A percentile compares a stretch with the other conserved stretches of the same genome.
Conservation (phyloP, 495 filamentous ascomycete genomes). For the Emericellopsis terricola region DNA sequence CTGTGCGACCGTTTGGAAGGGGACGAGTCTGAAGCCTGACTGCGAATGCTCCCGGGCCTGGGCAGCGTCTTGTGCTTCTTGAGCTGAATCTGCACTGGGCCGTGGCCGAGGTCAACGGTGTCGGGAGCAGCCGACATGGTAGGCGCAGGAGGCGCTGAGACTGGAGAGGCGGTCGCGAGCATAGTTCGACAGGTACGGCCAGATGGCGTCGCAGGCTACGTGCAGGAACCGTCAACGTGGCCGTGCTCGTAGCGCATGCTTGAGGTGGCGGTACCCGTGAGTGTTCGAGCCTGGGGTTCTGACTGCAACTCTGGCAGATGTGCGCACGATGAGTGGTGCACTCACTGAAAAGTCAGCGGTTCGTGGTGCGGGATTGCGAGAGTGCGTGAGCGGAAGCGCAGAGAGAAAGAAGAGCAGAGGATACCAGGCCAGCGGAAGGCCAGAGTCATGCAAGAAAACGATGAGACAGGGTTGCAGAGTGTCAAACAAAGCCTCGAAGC, state of each 20-base stretch:
- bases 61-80: constrained; percentile 37
- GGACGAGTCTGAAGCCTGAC: not conserved
- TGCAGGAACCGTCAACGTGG: not conserved
- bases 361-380: too few species aligned
- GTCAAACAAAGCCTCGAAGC: too few species aligned
- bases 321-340: too few species aligned
- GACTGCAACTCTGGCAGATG: too few species aligned
- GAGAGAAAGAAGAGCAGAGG: too few species aligned
- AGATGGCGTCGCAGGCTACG: not conserved
- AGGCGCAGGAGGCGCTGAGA: constrained; percentile 5
- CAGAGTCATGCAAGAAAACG: too few species aligned
- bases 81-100: constrained; percentile 18
- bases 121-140: constrained; percentile 10
- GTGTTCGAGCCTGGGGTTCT: too few species aligned
- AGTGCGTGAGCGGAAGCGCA: too few species aligned
- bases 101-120: constrained; percentile 4
- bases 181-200: not conserved
- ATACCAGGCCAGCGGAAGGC: too few species aligned
- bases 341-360: too few species aligned
- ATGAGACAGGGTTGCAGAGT: too few species aligned
- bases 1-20: not conserved
- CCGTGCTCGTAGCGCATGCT: not conserved
- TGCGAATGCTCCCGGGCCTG: constrained; percentile 18
- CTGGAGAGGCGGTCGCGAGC: not conserved
- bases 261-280: too few species aligned